Conservation (phyloP, 1,284 basidiomycete genomes). For the Macrocystidia cucumis region DNA sequence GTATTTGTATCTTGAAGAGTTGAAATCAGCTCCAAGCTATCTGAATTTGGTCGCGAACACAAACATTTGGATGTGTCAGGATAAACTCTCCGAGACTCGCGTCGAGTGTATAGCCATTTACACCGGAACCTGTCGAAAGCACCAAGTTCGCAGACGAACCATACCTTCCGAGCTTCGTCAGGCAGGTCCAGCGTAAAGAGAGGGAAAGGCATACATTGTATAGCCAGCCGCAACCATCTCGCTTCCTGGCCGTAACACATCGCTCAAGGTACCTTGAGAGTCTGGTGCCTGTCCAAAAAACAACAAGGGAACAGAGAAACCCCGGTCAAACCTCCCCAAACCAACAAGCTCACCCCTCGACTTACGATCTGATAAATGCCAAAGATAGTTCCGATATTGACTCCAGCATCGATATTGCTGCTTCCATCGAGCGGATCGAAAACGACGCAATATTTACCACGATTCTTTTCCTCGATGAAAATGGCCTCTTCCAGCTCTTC, state of each 20-base stretch:
- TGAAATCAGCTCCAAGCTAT: constrained; percentile 4
- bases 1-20: constrained; percentile 74
- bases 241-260: constrained; percentile 90
- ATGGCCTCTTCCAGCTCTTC: constrained; percentile 94
- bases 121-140: constrained; percentile 90
- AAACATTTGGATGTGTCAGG: constrained; percentile 91
- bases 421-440: constrained; percentile 98
- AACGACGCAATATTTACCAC: constrained; percentile 92
- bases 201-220: constrained; percentile 63
- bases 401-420: constrained; percentile 99
- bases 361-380: constrained; percentile 90
- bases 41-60: constrained; percentile 18
- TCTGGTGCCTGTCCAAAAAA: constrained; percentile 69
- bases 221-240: constrained; percentile 99
- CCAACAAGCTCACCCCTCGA: constrained; percentile 10
- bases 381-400: constrained; percentile 99
- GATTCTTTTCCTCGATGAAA: constrained; percentile 74
- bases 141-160: constrained; percentile 98
- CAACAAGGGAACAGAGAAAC: too few relatives aligned
- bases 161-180: constrained; percentile 55
- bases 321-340: constrained; percentile 1
- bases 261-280: constrained; percentile 72
- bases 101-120: constrained; percentile 98
- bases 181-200: constrained; percentile 11
- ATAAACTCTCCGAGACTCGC: constrained; percentile 97